Evolutionary conservation across 768 basidiomycete species (phyloP).

Genomic region (Mycena rosella): DNA sequence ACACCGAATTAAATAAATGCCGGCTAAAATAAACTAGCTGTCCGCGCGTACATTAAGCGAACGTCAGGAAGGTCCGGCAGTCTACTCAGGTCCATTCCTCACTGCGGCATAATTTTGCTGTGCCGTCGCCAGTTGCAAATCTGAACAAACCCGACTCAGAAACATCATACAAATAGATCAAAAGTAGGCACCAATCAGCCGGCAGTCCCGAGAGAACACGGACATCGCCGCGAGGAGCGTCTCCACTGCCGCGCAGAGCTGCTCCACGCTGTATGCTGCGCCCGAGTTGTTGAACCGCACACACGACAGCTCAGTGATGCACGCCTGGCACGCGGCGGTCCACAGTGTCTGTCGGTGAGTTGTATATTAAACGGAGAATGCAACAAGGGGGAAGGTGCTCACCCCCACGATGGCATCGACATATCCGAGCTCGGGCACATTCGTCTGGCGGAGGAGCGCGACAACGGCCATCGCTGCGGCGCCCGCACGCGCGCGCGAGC

Average conservation of each 20-base stretch:
- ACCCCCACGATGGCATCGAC: conserved; percentile 38
- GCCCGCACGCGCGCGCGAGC: conserved; percentile 14
- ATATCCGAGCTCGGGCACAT: conserved; percentile 28
- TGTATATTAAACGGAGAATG: neutral
- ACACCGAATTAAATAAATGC: no score
- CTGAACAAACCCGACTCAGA: conserved; percentile 1
- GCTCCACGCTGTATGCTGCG: neutral
- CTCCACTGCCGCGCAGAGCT: conserved; percentile 7
- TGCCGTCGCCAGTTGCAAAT: conserved; percentile 21
- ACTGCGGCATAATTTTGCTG: conserved; percentile 22
- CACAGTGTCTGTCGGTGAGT: conserved; percentile 17
- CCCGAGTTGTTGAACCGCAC: neutral
- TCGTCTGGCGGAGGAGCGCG: conserved; percentile 11
- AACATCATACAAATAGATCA: neutral
- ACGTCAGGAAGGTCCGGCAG: no score
- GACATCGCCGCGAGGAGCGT: conserved; percentile 26
- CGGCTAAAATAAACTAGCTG: no score
- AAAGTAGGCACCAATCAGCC: conserved; percentile 21
- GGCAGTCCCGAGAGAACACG: conserved; percentile 24
- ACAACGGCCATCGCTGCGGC: conserved; percentile 27
- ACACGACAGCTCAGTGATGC: conserved; percentile 23
- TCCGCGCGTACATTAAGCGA: no score
- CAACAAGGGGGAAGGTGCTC: neutral
- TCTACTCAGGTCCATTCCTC: neutral
- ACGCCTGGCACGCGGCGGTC: conserved; percentile 28